Base-by-base conservation (phyloP, 176 grass and related monocot genomes). In the Musa troglodytarum region DNA sequence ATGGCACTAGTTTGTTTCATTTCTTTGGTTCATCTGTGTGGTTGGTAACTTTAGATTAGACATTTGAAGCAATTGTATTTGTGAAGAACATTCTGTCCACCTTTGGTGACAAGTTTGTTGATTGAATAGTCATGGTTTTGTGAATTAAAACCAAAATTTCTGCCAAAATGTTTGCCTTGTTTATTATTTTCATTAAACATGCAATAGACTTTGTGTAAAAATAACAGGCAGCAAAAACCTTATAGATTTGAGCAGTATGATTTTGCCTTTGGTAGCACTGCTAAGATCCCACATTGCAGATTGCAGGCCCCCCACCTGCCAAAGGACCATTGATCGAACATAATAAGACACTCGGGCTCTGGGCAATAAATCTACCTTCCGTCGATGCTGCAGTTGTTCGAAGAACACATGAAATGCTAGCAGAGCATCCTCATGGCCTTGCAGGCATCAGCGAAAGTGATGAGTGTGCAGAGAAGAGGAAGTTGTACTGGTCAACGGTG, bases 321-420 rank as follows among this genome's bases (percentile, higher is more conserved):
- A 92, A 88, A 84, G 90, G 90, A 19, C 79, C 87, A 9, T 85
- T 85, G 74, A 81, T 92, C 49, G 81, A 96, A 58, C 76, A 77
- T 73, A 67, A 84, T 1, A 92, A 90, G 55, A 28, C 85, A 71
- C 4, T 96, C 24, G 92, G 79, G 77, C 71, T 96, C 74, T 92
- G 93, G 93, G 71, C 82, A 19, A 26, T 88, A 54, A 92, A 90
- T 67, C 71, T 96, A 52, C 93, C 93, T 76, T 96, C 90, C 20
- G 86, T 90, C 2, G 93, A 92, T 70, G 71, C 93, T 69, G 84
- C 82, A 52, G 90, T 92, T 43, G 87, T 88, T 70, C 85, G 87
- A 29, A 85, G 93, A 86, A 96, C 90, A 57, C 75, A 88, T 50
- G 68, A 86, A 78, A 88, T 72, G 17, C 19, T 88, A 53, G 76